These are phyloP conservation scores for Fagopyrum homotropicum DNA, from an alignment of 148 eudicot genomes.

Conservation along the genomic window DNA sequence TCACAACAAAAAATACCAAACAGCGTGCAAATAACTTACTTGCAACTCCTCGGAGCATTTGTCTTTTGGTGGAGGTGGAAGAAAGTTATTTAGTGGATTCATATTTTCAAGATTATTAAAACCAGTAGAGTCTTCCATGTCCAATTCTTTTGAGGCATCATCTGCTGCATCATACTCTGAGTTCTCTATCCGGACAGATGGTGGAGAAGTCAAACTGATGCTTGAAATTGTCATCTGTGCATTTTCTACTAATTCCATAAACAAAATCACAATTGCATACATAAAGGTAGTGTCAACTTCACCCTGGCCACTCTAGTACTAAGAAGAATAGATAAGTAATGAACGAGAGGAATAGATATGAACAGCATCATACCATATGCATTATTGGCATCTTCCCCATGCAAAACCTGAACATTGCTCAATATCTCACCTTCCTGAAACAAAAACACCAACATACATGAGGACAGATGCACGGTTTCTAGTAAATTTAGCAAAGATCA, in stretches of 20 bases:
- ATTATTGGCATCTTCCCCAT: slow-evolving; percentile 41
- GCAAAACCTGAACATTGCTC: slow-evolving; percentile 43
- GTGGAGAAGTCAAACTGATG: slow-evolving; percentile 46
- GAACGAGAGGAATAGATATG: background rate
- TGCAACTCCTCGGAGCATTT: slow-evolving; percentile 75
- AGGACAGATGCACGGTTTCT: background rate
- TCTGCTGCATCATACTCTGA: slow-evolving; percentile 30
- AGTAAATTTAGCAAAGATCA: background rate
- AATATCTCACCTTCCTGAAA: slow-evolving; percentile 62
- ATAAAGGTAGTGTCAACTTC: background rate
- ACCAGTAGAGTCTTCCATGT: slow-evolving; percentile 28
- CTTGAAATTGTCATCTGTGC: slow-evolving; percentile 18
- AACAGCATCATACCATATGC: slow-evolving; percentile 41
- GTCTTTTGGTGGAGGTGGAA: slow-evolving; percentile 55
- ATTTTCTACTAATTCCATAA: slow-evolving; percentile 18
- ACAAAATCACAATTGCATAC: background rate
- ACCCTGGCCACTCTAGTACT: background rate
- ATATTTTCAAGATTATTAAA: slow-evolving; percentile 30
- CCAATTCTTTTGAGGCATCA: slow-evolving; percentile 28
- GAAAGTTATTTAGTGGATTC: slow-evolving; percentile 60
- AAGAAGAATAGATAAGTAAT: background rate
- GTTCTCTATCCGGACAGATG: slow-evolving; percentile 30
- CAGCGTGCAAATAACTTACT: slow-evolving; percentile 29
- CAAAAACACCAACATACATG: too few species aligned
- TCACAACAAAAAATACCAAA: background rate